Evolutionary conservation across 176 grass and related monocot genomes (phyloP).

Genomic region (Tillandsia leiboldiana): DNA sequence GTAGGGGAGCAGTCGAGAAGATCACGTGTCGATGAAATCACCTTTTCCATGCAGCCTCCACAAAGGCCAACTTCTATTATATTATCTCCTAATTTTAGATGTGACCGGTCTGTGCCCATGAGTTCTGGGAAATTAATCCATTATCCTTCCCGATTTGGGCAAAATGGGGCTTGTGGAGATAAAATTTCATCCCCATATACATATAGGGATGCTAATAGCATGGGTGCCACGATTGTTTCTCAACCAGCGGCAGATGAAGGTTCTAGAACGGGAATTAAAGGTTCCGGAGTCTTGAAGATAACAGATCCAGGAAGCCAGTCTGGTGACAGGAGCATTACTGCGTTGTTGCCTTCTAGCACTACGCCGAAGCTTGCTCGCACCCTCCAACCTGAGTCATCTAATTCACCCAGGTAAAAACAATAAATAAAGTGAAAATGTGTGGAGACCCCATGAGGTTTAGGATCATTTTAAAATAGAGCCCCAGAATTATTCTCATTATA

Average conservation of each 20-base stretch:
- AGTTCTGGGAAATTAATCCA: slow-evolving; percentile 4
- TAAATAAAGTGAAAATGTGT: no score
- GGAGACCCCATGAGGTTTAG: no score
- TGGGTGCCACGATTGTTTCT: slow-evolving; percentile 2
- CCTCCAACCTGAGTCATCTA: slow-evolving; percentile 1
- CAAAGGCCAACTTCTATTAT: slow-evolving; percentile 3
- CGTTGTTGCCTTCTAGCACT: neutral
- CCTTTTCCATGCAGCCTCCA: slow-evolving; percentile 4
- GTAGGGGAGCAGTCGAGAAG: neutral
- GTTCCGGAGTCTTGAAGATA: slow-evolving; percentile 1
- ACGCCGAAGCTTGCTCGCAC: neutral
- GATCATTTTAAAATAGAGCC: no score
- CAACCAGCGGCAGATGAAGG: slow-evolving; percentile 14
- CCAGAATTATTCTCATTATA: no score
- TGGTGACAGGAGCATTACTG: slow-evolving; percentile 4
- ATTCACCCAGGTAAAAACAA: slow-evolving; percentile 1
- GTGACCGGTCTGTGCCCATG: neutral
- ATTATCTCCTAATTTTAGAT: neutral
- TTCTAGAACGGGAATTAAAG: slow-evolving; percentile 21
- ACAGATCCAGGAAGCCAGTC: neutral
- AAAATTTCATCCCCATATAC: slow-evolving; percentile 9
- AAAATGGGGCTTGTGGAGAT: neutral
- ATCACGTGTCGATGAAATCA: slow-evolving; percentile 1
- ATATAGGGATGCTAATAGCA: slow-evolving; percentile 5
- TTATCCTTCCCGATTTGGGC: neutral